A percentile compares a stretch with the other conserved stretches of the same genome.
Evolutionary conservation across 495 filamentous ascomycete genomes (phyloP).

Genomic region (Neurospora sp.): DNA sequence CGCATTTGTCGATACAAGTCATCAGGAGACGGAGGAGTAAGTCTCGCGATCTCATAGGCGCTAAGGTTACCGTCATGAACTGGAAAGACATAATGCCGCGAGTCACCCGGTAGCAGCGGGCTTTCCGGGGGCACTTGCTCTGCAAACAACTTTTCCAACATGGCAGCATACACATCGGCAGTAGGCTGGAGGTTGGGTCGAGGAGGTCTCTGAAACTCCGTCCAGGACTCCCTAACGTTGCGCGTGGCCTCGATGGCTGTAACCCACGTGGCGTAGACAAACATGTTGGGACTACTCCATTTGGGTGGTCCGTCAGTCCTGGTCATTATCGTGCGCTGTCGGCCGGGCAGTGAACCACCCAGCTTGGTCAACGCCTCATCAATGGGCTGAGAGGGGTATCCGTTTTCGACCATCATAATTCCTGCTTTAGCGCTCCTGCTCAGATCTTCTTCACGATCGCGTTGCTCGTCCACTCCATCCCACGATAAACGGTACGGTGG

Average conservation of each 20-base stretch:
- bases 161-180: constrained; percentile 29
- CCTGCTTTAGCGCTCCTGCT: constrained; percentile 32
- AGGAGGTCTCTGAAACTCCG: constrained; percentile 25
- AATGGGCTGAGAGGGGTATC: constrained; percentile 23
- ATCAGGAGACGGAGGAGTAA: constrained; percentile 26
- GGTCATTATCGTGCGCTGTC: constrained; percentile 33
- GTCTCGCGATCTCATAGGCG: constrained; percentile 30
- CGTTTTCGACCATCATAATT: constrained; percentile 28
- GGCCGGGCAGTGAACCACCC: constrained; percentile 22
- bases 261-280: constrained; percentile 27
- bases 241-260: constrained; percentile 29
- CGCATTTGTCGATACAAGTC: constrained; percentile 33
- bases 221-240: constrained; percentile 37
- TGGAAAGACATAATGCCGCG: constrained; percentile 23
- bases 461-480: constrained; percentile 35
- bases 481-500: constrained; percentile 34
- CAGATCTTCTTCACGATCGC: constrained; percentile 28
- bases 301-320: constrained; percentile 16
- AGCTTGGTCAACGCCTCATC: constrained; percentile 29
- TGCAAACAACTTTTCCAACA: constrained; percentile 36
- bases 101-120: constrained; percentile 28
- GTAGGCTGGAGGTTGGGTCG: constrained; percentile 16
- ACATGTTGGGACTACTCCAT: constrained; percentile 16
- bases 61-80: constrained; percentile 31
- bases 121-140: not conserved